phyloP scores from a whole-genome alignment of 257 asterid genomes.

The Linaria vulgaris region DNA sequence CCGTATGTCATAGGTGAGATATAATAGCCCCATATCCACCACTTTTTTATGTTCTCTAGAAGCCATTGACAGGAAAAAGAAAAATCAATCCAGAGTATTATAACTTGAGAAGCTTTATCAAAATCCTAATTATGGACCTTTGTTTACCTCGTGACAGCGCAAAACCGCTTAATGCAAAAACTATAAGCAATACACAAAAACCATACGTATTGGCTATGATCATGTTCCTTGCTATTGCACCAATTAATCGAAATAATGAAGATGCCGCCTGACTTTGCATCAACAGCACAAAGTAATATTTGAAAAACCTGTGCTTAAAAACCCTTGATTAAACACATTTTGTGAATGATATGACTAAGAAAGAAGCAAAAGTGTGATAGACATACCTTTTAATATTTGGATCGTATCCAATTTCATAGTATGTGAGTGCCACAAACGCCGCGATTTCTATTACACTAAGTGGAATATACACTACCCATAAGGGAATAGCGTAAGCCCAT shows the following conservation, averaged over 20 bases:
- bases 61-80: background rate
- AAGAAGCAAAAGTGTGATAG: background rate
- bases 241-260: constrained; percentile 49
- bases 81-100: background rate
- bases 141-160: constrained; percentile 50
- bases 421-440: constrained; percentile 34
- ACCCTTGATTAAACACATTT: background rate
- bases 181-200: constrained; percentile 31
- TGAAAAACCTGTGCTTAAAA: constrained; percentile 44
- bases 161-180: constrained; percentile 45
- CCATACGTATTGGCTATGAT: constrained; percentile 51
- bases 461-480: constrained; percentile 44
- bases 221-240: constrained; percentile 48
- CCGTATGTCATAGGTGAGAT: constrained; percentile 46
- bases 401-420: constrained; percentile 55
- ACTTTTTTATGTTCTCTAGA: constrained; percentile 32
- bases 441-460: constrained; percentile 36
- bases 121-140: background rate
- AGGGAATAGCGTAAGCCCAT: constrained; percentile 47
- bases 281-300: constrained; percentile 44
- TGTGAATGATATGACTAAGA: background rate
- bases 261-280: constrained; percentile 43
- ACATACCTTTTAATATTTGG: constrained; percentile 42
- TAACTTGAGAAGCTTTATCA: background rate
- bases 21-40: constrained; percentile 51